Evolutionary conservation across 164 flowering plant genomes (phyloP), one percentile per base, ranked within the genome.

Genomic region (Amborella trichopoda): DNA sequence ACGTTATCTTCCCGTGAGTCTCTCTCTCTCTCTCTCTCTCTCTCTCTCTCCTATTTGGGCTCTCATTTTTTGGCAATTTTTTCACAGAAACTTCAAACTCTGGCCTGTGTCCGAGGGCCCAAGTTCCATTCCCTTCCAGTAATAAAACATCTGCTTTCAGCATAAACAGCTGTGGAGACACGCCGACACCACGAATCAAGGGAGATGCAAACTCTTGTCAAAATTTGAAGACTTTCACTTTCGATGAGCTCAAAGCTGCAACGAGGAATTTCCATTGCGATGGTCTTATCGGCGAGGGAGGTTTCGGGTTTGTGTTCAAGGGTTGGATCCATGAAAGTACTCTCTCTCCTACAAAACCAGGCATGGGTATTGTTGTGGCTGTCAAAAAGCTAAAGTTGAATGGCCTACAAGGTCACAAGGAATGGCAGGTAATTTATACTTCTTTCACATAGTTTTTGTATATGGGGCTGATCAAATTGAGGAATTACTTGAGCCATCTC

Each of bases 341-440:
- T 12, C 38, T 47, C 9, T 43, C 41, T 40, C 59, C 59, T 23
- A 28, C 59, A 23, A 55, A 48, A 49, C 53, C 59, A 9, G 96
- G 96, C 22, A 50, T 18, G 25, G 96, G 96, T 5, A 49, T 73
- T 43, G 79, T 68, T 37, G 40, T 37, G n/a, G 94, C 94, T 13
- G 56, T 81, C 50, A 79, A 81, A 65, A 83, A 61, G 38, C 83
- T 79, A 37, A 83, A 78, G 60, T 23, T 52, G 20, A 84, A 73
- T 52, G 74, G 95, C 67, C 72, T 69, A 52, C 95, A 86, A 67
- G 95, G 95, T 14, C 84, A 86, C 68, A 78, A 71, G 49, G 95
- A 86, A 72, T 86, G 95, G 93, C 93, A 79, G 54, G 91, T 81
- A 81, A 32, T 80, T 66, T 3, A 2, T 37, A 12, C 30, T 3